These are phyloP conservation scores for Pseudogymnoascus sp. DNA, from an alignment of 2,329 filamentous ascomycete genomes.

Conservation along the genomic window DNA sequence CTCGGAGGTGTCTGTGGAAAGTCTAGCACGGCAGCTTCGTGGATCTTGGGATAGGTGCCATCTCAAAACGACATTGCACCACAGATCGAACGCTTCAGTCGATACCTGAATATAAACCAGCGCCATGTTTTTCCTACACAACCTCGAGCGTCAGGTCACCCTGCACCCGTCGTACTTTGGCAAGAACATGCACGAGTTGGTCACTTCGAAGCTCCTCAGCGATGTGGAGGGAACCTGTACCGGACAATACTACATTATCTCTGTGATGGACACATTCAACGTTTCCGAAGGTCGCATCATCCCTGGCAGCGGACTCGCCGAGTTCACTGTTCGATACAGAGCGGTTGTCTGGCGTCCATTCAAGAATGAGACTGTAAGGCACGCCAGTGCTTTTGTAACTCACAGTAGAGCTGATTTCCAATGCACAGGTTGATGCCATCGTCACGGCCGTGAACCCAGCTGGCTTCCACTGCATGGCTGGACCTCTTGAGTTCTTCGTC, in stretches of 20 bases:
- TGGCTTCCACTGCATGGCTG: constrained; percentile 82
- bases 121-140: constrained; percentile 94
- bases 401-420: neutral
- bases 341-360: constrained; percentile 97
- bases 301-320: constrained; percentile 81
- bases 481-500: constrained; percentile 70
- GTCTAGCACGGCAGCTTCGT: constrained; percentile 1
- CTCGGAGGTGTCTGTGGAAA: neutral
- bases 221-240: constrained; percentile 95
- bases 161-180: constrained; percentile 97
- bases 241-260: constrained; percentile 94
- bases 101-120: neutral
- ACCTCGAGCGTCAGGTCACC: constrained; percentile 88
- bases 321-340: constrained; percentile 91
- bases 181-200: constrained; percentile 82
- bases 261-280: constrained; percentile 93
- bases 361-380: constrained; percentile 87
- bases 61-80: neutral
- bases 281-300: constrained; percentile 90
- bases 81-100: neutral
- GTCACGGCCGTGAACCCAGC: constrained; percentile 86
- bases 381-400: constrained; percentile 5
- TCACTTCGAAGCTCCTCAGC: constrained; percentile 79
- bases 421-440: constrained; percentile 75
- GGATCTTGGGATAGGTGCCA: neutral